Percentiles rank a stretch among this genome's conserved stretches.
Conservation (phyloP, 1,284 basidiomycete genomes). For the Sporisorium sorghi region DNA sequence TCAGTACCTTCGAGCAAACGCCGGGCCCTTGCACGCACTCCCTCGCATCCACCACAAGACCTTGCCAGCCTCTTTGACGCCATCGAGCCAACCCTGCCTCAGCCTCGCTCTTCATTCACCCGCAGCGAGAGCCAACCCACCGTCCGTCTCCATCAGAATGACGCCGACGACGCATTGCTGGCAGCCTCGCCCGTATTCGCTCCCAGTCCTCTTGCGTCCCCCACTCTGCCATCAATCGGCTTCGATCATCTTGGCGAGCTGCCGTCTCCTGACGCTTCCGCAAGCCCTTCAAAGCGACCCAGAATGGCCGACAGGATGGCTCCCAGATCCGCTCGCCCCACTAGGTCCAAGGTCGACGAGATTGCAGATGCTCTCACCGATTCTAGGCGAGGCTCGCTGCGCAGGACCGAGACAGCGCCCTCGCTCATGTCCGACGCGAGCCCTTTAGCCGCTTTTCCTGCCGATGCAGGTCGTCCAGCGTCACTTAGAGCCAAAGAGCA, state of each 20-base stretch:
- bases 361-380: slow-evolving; percentile 17
- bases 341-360: slow-evolving; percentile 24
- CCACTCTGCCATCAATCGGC: slow-evolving; percentile 7
- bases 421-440: slow-evolving; percentile 11
- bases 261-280: slow-evolving; percentile 15
- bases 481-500: slow-evolving; percentile 5
- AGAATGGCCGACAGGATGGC: slow-evolving; percentile 50
- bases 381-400: slow-evolving; percentile 25
- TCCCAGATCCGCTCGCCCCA: slow-evolving; percentile 19
- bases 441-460: not conserved
- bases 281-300: slow-evolving; percentile 40
- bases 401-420: slow-evolving; percentile 42
- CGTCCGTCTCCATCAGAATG: slow-evolving; percentile 13
- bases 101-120: slow-evolving; percentile 26
- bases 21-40: slow-evolving; percentile 30
- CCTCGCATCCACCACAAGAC: slow-evolving; percentile 41
- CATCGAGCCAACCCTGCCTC: slow-evolving; percentile 31
- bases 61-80: slow-evolving; percentile 43
- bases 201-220: slow-evolving; percentile 27
- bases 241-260: slow-evolving; percentile 8
- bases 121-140: slow-evolving; percentile 44
- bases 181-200: slow-evolving; percentile 2
- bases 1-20: slow-evolving; percentile 34
- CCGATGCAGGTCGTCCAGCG: not conserved
- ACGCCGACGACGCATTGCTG: slow-evolving; percentile 4